phyloP scores from a whole-genome alignment of 495 filamentous ascomycete species.

The Hapsidospora chrysogenum region DNA sequence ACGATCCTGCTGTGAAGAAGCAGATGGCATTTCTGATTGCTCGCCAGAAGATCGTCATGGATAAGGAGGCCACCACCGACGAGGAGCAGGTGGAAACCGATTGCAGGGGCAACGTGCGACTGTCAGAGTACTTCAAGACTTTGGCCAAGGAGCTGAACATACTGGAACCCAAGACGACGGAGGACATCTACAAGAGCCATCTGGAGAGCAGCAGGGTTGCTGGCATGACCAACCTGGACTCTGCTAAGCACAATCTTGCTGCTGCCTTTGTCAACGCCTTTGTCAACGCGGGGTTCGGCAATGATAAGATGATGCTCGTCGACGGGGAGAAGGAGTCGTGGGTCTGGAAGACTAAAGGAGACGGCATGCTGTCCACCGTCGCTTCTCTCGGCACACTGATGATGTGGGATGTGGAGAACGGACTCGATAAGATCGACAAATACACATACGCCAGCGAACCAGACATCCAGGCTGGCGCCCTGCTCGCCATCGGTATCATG shows the following conservation, averaged over 20 bases:
- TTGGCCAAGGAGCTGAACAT: slow-evolving; percentile 94
- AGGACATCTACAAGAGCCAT: slow-evolving; percentile 99
- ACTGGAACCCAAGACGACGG: slow-evolving; percentile 86
- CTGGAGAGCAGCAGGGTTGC: slow-evolving; percentile 85
- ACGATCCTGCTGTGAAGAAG: slow-evolving; percentile 69
- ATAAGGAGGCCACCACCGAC: slow-evolving; percentile 24
- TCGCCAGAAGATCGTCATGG: slow-evolving; percentile 69
- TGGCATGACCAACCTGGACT: slow-evolving; percentile 86
- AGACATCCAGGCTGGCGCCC: slow-evolving; percentile 73
- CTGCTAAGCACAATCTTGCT: slow-evolving; percentile 86
- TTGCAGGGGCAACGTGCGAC: slow-evolving; percentile 69
- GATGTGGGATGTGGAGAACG: slow-evolving; percentile 79
- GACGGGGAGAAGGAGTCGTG: slow-evolving; percentile 69
- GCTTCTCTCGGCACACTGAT: slow-evolving; percentile 82
- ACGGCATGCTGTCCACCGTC: slow-evolving; percentile 90
- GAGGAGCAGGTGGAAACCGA: slow-evolving; percentile 62
- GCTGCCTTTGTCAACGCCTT: slow-evolving; percentile 95
- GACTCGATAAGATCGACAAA: slow-evolving; percentile 81
- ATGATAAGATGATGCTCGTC: slow-evolving; percentile 93
- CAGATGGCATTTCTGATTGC: slow-evolving; percentile 91
- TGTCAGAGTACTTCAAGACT: slow-evolving; percentile 84
- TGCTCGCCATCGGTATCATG: slow-evolving; percentile 81
- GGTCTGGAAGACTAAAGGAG: slow-evolving; percentile 99
- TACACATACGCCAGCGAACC: slow-evolving; percentile 76
- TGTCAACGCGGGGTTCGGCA: slow-evolving; percentile 86